Evolutionary conservation across 2,329 filamentous ascomycete species (phyloP), one percentile per base, ranked within the genome.

Genomic region (Talaromyces sp.): DNA sequence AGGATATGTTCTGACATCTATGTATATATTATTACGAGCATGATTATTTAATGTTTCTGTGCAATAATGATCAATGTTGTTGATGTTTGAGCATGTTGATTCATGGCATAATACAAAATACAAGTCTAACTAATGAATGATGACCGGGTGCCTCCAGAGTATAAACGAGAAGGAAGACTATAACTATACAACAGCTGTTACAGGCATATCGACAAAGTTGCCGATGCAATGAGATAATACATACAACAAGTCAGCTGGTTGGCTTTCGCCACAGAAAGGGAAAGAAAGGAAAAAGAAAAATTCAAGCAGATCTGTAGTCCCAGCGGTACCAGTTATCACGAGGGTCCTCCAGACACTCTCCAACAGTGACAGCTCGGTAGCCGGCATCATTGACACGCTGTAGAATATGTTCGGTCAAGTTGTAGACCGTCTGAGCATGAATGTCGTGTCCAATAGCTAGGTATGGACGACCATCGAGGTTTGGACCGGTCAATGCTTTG

Each of bases 381-480:
- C 74, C 73, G 19, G 74, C 70, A 27, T 70, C 70, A 34, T 66
- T 65, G 36, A 76, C 68, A 43, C 68, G 70, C 27, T 74, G 69
- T 38, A 80, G 67, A 76, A 80, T 79, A 65, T 80, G 72, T 58
- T 75, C 72, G 1, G 78, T 80, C 47, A 80, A 73, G 47, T 79
- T 80, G 67, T 77, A 74, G 6, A 79, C 77, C 1, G 78, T 80
- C 66, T 80, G 78, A 27, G 78, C 72, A 66, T 80, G 78, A 1
- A 79, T 77, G 63, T 81, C 78, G 65, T 81, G 79, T 4, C 74
- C 76, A 56, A 81, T 80, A 45, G 78, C 73, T 29, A 81, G 69
- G 72, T 78, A 77, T 17, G 78, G 75, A n/a, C 71, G 73, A 17
- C 72, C 72, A 5, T 67, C 69, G 13, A 71, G 63, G 43, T 70